Percentiles rank a stretch among this genome's conserved stretches.
Conservation (phyloP, 169 alveolate species). For the Plasmodium reichenowi region DNA sequence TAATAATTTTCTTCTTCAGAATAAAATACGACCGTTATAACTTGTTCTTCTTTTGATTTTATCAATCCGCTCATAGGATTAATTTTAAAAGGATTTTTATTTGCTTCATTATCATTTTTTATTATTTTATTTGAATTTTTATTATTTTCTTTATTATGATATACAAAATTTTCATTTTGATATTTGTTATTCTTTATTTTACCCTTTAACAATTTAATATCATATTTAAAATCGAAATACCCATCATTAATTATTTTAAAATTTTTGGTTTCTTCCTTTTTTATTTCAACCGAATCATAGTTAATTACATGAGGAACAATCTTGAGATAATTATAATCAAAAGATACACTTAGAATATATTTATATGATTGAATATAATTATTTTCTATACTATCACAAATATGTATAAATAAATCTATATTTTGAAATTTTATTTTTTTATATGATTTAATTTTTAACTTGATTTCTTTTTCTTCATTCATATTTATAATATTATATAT, state of each 20-base stretch:
- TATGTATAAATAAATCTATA: constrained; percentile 35
- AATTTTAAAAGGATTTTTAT: constrained; percentile 46
- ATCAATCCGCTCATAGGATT: constrained; percentile 37
- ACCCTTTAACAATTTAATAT: constrained; percentile 37
- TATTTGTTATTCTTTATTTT: constrained; percentile 45
- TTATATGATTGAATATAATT: constrained; percentile 68
- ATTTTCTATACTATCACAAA: constrained; percentile 35
- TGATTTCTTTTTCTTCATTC: constrained; percentile 47
- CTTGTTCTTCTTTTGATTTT: constrained; percentile 66
- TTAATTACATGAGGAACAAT: constrained; percentile 48
- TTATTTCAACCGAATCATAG: constrained; percentile 49
- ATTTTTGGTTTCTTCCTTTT: constrained; percentile 54
- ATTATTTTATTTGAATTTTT: background rate
- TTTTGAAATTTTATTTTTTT: constrained; percentile 54
- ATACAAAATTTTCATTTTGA: constrained; percentile 7
- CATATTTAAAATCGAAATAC: constrained; percentile 59
- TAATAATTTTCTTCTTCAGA: constrained; percentile 63
- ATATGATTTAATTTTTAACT: constrained; percentile 29
- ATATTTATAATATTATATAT: constrained; percentile 32
- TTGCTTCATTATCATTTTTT: background rate
- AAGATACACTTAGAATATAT: constrained; percentile 32
- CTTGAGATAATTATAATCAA: constrained; percentile 63
- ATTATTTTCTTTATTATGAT: background rate
- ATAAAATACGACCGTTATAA: constrained; percentile 51
- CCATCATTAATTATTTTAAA: constrained; percentile 74